A percentile compares a stretch with the other conserved stretches of the same genome.
Evolutionary conservation across 1,284 basidiomycete genomes (phyloP).

Genomic region (Phenoliferia sp.): DNA sequence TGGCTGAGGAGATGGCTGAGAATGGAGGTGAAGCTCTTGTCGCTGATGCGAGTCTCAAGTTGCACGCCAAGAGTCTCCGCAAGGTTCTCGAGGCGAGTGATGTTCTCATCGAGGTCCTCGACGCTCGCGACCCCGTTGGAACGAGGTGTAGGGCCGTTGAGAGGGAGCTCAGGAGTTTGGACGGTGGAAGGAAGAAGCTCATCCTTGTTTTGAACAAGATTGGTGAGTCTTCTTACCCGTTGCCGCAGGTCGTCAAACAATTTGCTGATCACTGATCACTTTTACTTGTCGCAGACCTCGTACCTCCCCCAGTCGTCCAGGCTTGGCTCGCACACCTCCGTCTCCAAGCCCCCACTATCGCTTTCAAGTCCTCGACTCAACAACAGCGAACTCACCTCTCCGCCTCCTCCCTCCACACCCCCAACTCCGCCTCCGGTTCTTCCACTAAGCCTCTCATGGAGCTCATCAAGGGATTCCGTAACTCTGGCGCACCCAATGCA

Average conservation of each 20-base stretch:
- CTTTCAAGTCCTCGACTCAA: conserved; percentile 84
- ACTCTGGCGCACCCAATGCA: conserved; percentile 6
- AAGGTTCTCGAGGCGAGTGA: conserved; percentile 93
- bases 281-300: conserved; percentile 59
- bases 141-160: conserved; percentile 81
- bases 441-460: conserved; percentile 68
- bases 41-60: conserved; percentile 40
- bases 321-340: conserved; percentile 85
- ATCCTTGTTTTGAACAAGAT: conserved; percentile 91
- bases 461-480: conserved; percentile 80
- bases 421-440: conserved; percentile 53
- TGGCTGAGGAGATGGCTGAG: conserved; percentile 23
- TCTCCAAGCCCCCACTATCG: conserved; percentile 85
- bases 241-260: background rate
- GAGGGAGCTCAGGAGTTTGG: conserved; percentile 77
- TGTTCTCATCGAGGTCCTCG: conserved; percentile 81
- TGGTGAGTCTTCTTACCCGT: conserved; percentile 52
- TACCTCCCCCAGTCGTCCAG: conserved; percentile 82
- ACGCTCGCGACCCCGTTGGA: conserved; percentile 87
- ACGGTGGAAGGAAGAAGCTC: conserved; percentile 78
- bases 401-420: conserved; percentile 56
- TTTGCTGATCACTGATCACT: background rate
- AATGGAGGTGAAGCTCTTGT: conserved; percentile 37
- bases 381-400: conserved; percentile 71
- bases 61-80: conserved; percentile 55